Conservation (phyloP, 192 early-diverging fungal genomes). For the Linnemannia elongata region DNA sequence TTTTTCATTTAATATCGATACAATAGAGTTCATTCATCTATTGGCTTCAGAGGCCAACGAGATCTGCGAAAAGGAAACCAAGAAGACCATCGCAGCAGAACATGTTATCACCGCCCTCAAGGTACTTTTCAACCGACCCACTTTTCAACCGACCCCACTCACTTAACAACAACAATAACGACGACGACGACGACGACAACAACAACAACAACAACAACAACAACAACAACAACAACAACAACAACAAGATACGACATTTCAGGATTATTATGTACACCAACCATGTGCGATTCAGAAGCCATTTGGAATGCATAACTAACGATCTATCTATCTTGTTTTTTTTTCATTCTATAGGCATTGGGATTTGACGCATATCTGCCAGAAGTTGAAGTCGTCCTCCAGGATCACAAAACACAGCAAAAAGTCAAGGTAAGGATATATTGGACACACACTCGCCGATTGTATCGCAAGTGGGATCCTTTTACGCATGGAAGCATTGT, state of each 20-base stretch:
- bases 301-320: background rate
- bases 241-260: background rate
- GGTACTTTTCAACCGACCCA: conserved; percentile 51
- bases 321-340: background rate
- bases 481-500: too few relatives aligned
- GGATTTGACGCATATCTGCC: conserved; percentile 94
- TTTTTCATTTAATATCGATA: conserved; percentile 12
- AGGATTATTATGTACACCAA: background rate
- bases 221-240: background rate
- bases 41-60: conserved; percentile 96
- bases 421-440: conserved; percentile 64
- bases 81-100: conserved; percentile 98
- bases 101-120: conserved; percentile 92
- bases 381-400: conserved; percentile 89
- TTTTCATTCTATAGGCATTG: conserved; percentile 65
- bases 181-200: too few relatives aligned
- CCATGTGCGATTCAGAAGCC: background rate
- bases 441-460: too few relatives aligned
- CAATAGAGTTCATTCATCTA: conserved; percentile 93
- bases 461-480: too few relatives aligned
- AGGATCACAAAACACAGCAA: conserved; percentile 90
- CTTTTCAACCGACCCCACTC: background rate
- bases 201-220: background rate
- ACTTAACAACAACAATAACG: background rate
- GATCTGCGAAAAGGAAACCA: conserved; percentile 94